These are phyloP conservation scores for Leccinum sublutescens DNA, from an alignment of 768 basidiomycete genomes.

Conservation along the genomic window DNA sequence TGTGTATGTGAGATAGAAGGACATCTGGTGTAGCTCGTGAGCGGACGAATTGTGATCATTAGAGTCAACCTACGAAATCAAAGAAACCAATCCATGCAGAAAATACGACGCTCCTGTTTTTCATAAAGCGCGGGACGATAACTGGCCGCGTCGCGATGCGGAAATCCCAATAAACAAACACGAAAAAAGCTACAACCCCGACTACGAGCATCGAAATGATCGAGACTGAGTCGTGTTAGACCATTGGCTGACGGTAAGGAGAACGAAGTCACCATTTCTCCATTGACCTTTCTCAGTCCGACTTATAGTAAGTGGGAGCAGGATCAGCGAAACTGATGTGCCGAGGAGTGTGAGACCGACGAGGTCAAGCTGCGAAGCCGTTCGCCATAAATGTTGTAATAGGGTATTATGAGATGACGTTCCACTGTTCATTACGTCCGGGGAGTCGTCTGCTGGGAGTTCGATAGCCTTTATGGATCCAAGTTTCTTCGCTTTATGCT, in stretches of 20 bases:
- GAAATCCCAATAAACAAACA: slow-evolving; percentile 47
- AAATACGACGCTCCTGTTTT: slow-evolving; percentile 56
- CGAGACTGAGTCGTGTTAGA: slow-evolving; percentile 35
- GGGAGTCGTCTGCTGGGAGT: not conserved
- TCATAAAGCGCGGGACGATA: slow-evolving; percentile 56
- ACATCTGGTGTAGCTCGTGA: slow-evolving; percentile 38
- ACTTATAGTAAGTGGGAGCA: slow-evolving; percentile 54
- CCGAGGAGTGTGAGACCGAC: slow-evolving; percentile 53
- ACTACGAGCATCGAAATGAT: slow-evolving; percentile 53
- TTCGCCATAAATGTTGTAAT: slow-evolving; percentile 14
- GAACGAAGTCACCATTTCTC: slow-evolving; percentile 39
- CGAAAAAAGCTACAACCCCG: slow-evolving; percentile 43
- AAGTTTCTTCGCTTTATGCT: slow-evolving; percentile 43
- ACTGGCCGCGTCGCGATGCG: slow-evolving; percentile 57
- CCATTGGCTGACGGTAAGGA: not conserved
- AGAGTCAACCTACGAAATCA: slow-evolving; percentile 45
- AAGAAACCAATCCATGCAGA: slow-evolving; percentile 62
- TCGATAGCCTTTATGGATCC: slow-evolving; percentile 26
- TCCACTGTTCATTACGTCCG: not conserved
- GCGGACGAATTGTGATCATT: slow-evolving; percentile 1
- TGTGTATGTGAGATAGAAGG: slow-evolving; percentile 67
- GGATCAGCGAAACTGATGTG: slow-evolving; percentile 47
- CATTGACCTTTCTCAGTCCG: slow-evolving; percentile 39
- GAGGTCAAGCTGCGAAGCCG: slow-evolving; percentile 42
- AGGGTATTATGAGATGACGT: not conserved